phyloP scores from a whole-genome alignment of 768 basidiomycete species.

The Leccinum sublutescens region DNA sequence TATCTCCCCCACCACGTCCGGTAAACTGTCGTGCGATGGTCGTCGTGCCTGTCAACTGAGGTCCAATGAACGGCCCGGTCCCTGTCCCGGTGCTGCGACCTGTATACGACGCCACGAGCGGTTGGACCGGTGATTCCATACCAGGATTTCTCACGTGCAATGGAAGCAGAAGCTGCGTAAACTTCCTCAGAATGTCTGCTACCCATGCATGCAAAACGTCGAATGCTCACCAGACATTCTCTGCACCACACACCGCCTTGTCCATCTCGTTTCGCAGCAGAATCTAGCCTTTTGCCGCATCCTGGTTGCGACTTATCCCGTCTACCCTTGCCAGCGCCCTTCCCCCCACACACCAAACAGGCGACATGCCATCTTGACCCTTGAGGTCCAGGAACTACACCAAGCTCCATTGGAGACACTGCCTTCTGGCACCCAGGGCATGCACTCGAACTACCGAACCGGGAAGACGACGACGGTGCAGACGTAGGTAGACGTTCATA shows the following conservation, averaged over 20 bases:
- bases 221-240: slow-evolving; percentile 67
- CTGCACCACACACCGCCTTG: slow-evolving; percentile 80
- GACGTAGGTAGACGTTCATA: slow-evolving; percentile 26
- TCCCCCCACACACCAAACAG: slow-evolving; percentile 82
- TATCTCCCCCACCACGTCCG: slow-evolving; percentile 46
- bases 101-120: slow-evolving; percentile 46
- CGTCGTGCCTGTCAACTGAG: slow-evolving; percentile 69
- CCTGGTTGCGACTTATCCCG: slow-evolving; percentile 62
- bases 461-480: slow-evolving; percentile 24
- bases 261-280: slow-evolving; percentile 71
- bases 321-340: slow-evolving; percentile 41
- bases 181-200: slow-evolving; percentile 9
- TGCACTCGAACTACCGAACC: slow-evolving; percentile 39
- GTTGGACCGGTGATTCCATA: slow-evolving; percentile 50
- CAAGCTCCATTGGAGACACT: slow-evolving; percentile 82
- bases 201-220: neutral
- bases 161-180: slow-evolving; percentile 55
- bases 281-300: slow-evolving; percentile 81
- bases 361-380: slow-evolving; percentile 76
- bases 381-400: slow-evolving; percentile 83
- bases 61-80: slow-evolving; percentile 33
- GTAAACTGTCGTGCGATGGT: slow-evolving; percentile 78
- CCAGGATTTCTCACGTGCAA: slow-evolving; percentile 45
- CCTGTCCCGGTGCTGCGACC: slow-evolving; percentile 33
- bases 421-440: slow-evolving; percentile 75